These are phyloP conservation scores for Bruguiera gymnorhiza DNA, from an alignment of 345 rosid species.

Conservation along the genomic window DNA sequence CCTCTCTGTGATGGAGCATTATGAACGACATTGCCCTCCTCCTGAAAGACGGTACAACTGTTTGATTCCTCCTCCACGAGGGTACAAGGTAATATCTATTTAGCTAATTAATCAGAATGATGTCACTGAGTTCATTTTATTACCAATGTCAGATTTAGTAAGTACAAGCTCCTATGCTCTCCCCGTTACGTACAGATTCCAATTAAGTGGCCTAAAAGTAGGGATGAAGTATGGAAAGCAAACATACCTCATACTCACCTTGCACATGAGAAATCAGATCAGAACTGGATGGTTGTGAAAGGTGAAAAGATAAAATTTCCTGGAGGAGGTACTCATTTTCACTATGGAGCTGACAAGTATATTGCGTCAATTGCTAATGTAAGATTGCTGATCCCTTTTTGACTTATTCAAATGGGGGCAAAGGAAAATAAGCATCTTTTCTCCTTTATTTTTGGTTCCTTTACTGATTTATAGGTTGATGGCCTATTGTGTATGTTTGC, in stretches of 20 bases:
- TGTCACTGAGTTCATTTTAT: not conserved
- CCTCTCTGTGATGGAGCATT: conserved; percentile 93
- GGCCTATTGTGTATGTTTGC: not conserved
- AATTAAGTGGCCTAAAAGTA: conserved; percentile 96
- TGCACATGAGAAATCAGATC: conserved; percentile 97
- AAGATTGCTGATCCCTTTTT: conserved; percentile 28
- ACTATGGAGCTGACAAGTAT: conserved; percentile 97
- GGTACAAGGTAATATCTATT: conserved; percentile 64
- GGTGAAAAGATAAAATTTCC: conserved; percentile 90
- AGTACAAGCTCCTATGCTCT: not conserved
- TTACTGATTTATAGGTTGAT: not conserved
- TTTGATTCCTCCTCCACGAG: conserved; percentile 95
- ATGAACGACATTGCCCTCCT: conserved; percentile 94
- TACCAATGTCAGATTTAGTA: conserved; percentile 3
- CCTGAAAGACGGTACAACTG: conserved; percentile 91
- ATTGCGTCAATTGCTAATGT: conserved; percentile 93
- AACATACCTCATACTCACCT: conserved; percentile 99
- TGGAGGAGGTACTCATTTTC: conserved; percentile 99
- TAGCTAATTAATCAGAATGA: conserved; percentile 6
- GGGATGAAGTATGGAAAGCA: conserved; percentile 98
- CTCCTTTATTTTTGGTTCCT: conserved; percentile 4
- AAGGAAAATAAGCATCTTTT: not conserved
- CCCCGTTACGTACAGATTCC: conserved; percentile 54
- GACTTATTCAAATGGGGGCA: not conserved
- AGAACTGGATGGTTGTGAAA: conserved; percentile 99